These are phyloP conservation scores for Stentor coeruleus DNA, from an alignment of 73 alveolate genomes.

Conservation along the genomic window DNA sequence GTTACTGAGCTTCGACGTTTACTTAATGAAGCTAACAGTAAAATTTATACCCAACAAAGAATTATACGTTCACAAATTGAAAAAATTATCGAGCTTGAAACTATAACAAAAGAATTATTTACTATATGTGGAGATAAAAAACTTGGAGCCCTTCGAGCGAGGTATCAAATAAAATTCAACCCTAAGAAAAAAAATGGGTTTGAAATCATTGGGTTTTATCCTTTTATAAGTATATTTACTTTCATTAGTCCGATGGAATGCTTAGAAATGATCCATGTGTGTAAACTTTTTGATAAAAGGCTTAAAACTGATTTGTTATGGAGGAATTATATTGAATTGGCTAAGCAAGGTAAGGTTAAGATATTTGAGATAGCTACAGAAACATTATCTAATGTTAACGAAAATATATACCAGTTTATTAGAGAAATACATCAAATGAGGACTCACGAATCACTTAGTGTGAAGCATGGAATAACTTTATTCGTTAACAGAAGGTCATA, in stretches of 20 bases:
- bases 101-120: neutral
- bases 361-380: too few species aligned
- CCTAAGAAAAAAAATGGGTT: neutral
- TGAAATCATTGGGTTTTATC: neutral
- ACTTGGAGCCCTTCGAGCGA: neutral
- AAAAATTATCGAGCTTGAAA: conserved; percentile 1
- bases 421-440: too few species aligned
- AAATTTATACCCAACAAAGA: neutral
- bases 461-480: too few species aligned
- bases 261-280: neutral
- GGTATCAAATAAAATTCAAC: neutral
- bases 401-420: too few species aligned
- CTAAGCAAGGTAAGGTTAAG: neutral
- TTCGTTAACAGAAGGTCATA: too few species aligned
- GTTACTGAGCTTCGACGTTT: conserved; percentile 6
- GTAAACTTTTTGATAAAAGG: neutral
- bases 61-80: neutral
- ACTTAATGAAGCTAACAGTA: neutral
- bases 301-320: neutral
- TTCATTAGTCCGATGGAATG: neutral
- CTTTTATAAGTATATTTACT: neutral
- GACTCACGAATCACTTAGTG: too few species aligned
- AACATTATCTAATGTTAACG: too few species aligned
- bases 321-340: neutral
- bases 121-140: neutral